These are phyloP conservation scores for Larix sibirica DNA, from an alignment of 83 land plant genomes.

Conservation along the genomic window DNA sequence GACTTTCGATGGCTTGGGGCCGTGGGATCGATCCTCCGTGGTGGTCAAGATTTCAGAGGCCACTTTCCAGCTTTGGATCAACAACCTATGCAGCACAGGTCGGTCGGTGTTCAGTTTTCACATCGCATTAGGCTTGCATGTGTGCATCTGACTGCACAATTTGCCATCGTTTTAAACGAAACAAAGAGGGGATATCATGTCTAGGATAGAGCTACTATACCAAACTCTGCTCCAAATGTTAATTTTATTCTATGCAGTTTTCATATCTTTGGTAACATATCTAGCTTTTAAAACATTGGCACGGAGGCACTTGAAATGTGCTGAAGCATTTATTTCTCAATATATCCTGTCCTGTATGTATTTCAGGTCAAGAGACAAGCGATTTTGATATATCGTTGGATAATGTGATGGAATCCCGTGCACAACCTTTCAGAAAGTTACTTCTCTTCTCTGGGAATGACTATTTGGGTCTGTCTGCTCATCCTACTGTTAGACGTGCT, in stretches of 20 bases:
- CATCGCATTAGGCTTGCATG: not conserved
- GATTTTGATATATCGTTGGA: constrained; percentile 18
- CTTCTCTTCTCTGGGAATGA: constrained; percentile 95
- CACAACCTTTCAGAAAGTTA: constrained; percentile 39
- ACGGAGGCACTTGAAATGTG: not conserved
- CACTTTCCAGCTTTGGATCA: constrained; percentile 67
- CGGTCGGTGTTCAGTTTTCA: not conserved
- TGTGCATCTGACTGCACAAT: not conserved
- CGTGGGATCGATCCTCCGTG: constrained; percentile 79
- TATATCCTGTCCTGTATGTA: constrained; percentile 7
- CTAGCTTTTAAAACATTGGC: not conserved
- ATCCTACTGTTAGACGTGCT: constrained; percentile 82
- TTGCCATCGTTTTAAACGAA: not conserved
- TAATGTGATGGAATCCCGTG: not conserved
- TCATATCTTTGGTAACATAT: not conserved
- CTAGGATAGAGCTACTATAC: no score
- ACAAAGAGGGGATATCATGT: not conserved
- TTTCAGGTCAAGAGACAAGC: constrained; percentile 37
- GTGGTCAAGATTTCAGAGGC: constrained; percentile 55
- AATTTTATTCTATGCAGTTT: no score
- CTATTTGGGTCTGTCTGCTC: constrained; percentile 89
- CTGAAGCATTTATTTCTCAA: not conserved
- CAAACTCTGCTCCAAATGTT: no score
- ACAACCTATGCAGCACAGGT: constrained; percentile 55
- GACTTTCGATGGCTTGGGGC: constrained; percentile 55